phyloP scores from a whole-genome alignment of 352 stramenopile genomes.

The Phytophthora cryptogea region DNA sequence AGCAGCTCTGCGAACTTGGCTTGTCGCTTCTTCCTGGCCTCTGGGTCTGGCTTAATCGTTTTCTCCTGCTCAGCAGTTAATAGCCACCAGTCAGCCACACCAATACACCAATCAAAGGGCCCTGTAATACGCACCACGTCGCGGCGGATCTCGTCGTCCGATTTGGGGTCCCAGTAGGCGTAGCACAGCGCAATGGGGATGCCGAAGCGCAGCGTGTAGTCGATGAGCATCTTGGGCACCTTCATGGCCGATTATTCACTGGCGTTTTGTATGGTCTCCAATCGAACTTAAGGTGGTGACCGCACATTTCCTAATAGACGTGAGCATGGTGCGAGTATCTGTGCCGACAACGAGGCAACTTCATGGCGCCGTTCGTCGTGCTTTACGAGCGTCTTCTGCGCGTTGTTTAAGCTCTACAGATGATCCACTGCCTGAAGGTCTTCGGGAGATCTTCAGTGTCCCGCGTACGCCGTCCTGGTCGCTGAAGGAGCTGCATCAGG shows the following conservation, averaged over 20 bases:
- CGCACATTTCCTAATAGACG: constrained; percentile 8
- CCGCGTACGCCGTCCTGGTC: constrained; percentile 80
- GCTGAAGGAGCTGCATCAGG: constrained; percentile 76
- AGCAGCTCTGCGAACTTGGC: constrained; percentile 80
- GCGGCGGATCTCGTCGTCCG: constrained; percentile 76
- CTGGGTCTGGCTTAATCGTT: constrained; percentile 64
- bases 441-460: constrained; percentile 64
- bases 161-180: constrained; percentile 73
- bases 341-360: constrained; percentile 29
- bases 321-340: constrained; percentile 9
- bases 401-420: constrained; percentile 23
- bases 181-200: constrained; percentile 69
- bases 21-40: constrained; percentile 65
- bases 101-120: neutral
- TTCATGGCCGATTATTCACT: constrained; percentile 53
- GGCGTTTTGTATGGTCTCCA: neutral
- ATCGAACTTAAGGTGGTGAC: constrained; percentile 16
- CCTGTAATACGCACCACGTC: constrained; percentile 62
- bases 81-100: neutral
- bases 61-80: constrained; percentile 49
- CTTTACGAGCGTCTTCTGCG: neutral
- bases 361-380: constrained; percentile 14
- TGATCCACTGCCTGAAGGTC: constrained; percentile 44
- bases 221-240: constrained; percentile 82
- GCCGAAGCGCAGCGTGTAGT: constrained; percentile 77